Evolutionary conservation across 2,329 filamentous ascomycete species (phyloP).

Genomic region (Ceratocystis papillata): DNA sequence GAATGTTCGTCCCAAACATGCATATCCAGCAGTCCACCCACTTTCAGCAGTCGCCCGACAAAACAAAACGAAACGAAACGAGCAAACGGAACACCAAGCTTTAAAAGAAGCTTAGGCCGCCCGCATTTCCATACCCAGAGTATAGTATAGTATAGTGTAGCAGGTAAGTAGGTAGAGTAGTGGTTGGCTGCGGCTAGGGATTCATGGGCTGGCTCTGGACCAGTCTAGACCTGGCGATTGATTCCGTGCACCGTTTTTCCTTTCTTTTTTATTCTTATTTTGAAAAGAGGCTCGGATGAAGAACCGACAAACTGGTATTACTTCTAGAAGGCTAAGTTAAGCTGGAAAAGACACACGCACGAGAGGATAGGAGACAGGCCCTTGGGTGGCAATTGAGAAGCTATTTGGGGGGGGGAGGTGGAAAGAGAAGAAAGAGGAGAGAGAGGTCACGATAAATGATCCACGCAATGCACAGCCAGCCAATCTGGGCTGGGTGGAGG

Average conservation of each 20-base stretch:
- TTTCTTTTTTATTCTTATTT: background rate
- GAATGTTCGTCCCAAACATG: background rate
- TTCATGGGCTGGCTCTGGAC: slow-evolving; percentile 17
- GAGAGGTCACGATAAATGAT: background rate
- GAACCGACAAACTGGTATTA: slow-evolving; percentile 10
- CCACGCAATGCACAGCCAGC: background rate
- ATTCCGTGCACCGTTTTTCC: slow-evolving; percentile 10
- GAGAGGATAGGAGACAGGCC: background rate
- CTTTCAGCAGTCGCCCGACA: background rate
- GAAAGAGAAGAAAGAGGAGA: background rate
- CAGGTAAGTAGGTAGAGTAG: background rate
- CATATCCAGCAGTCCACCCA: background rate
- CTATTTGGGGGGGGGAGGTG: background rate
- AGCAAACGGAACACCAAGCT: background rate
- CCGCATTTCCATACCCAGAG: background rate
- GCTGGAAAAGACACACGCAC: background rate
- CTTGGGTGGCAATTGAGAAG: background rate
- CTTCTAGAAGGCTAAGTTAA: slow-evolving; percentile 12
- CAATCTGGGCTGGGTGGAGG: no score
- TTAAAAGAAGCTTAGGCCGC: slow-evolving; percentile 7
- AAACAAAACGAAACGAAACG: slow-evolving; percentile 11
- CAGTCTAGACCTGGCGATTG: slow-evolving; percentile 22
- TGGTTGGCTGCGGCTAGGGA: slow-evolving; percentile 7
- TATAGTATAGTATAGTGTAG: background rate
- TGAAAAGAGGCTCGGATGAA: background rate